Percentiles rank a stretch among this genome's conserved stretches.
Evolutionary conservation across 352 stramenopile genomes (phyloP).

Genomic region (Globisporangium rhizosaccharum): DNA sequence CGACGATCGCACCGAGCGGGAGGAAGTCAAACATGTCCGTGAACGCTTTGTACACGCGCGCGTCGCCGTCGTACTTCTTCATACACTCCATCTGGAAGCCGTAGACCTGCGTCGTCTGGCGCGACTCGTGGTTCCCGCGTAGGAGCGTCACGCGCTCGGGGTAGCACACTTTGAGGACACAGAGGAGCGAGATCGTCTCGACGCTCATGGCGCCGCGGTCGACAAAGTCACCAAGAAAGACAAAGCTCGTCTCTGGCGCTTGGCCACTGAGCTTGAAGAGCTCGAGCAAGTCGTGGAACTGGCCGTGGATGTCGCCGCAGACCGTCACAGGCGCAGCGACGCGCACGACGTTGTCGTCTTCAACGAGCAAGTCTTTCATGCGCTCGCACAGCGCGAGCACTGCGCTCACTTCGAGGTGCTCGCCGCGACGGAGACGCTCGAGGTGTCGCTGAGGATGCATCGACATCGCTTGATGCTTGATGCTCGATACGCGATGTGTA

Average conservation of each 20-base stretch:
- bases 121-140: slow-evolving; percentile 94
- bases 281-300: slow-evolving; percentile 96
- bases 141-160: slow-evolving; percentile 91
- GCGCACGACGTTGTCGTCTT: slow-evolving; percentile 81
- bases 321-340: slow-evolving; percentile 77
- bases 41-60: slow-evolving; percentile 70
- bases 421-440: slow-evolving; percentile 55
- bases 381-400: slow-evolving; percentile 60
- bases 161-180: slow-evolving; percentile 86
- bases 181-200: slow-evolving; percentile 91
- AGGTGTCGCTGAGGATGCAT: slow-evolving; percentile 41
- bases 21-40: slow-evolving; percentile 79
- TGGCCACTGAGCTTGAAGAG: slow-evolving; percentile 89
- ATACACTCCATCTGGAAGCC: slow-evolving; percentile 83
- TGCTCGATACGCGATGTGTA: not conserved
- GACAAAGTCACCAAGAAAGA: slow-evolving; percentile 98
- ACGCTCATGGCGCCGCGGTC: slow-evolving; percentile 94
- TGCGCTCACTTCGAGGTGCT: slow-evolving; percentile 42
- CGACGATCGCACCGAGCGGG: slow-evolving; percentile 74
- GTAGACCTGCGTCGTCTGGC: slow-evolving; percentile 77
- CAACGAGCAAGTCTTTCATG: slow-evolving; percentile 60
- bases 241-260: slow-evolving; percentile 80
- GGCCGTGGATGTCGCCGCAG: slow-evolving; percentile 95
- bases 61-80: slow-evolving; percentile 80
- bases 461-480: slow-evolving; percentile 4